Base-by-base conservation (phyloP, 148 eudicot species). In the Salicornia ramosissima region DNA sequence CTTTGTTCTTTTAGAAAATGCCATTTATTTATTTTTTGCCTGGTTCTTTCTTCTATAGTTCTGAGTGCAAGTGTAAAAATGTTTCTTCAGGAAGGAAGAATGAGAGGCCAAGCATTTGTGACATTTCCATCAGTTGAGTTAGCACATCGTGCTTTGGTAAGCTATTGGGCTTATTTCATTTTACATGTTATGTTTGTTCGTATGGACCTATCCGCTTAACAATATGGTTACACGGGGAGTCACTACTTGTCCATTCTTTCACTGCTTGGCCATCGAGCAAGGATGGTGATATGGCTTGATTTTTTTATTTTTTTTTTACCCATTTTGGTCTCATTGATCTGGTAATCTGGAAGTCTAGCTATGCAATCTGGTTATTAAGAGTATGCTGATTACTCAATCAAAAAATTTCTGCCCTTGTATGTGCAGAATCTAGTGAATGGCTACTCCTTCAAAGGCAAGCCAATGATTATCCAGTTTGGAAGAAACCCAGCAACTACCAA, bases 91-190 rank as follows among this genome's bases (percentile, higher is more conserved):
- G 97, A 90, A 71, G 96, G 98, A 69, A 87, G 98, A 81, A 93
- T 93, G 98, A 84, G 95, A 72, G 98, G 98, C 45, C 96, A 93
- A 85, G 95, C 96, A 26, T 93, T 93, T 81, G 82, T 90, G 64
- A 93, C 98, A 12, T 93, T 93, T 83, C 95, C 98, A 36, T 86
- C 98, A 0, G 77, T 81, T 64, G 98, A 88, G 73, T 75, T 90
- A 74, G 95, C 98, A 39, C 92, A 85, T 64, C 85, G 70, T 73
- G 96, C 96, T 53, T 65, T 90, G 92, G 97, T 91, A 84, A 71
- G 79, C 36, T 22, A 24, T 19, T 24, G 34, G 8, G 4, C 33
- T 47, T 46, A 24, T 54, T 10, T 26, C 22, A 52, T n/a, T 52
- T 2, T n/a, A 5, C 58, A 2, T 26, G 58, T 54, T 22, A 54